Evolutionary conservation across 495 filamentous ascomycete species (phyloP).

Genomic region (Hamigera avellanea): DNA sequence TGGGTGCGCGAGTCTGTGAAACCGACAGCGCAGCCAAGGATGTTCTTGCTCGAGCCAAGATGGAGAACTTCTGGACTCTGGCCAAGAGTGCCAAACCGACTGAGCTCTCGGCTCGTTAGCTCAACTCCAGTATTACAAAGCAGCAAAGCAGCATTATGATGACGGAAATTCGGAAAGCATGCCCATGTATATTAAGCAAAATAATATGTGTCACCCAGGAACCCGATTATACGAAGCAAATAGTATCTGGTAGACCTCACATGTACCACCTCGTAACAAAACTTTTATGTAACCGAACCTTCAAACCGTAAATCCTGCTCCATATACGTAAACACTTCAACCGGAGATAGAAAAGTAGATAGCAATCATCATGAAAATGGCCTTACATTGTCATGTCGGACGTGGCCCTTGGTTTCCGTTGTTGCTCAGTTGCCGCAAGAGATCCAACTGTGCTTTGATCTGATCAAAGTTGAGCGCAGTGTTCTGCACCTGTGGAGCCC

Average conservation of each 20-base stretch:
- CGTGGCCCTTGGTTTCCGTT: slow-evolving; percentile 26
- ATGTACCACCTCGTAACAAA: too few relatives aligned
- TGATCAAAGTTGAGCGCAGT: slow-evolving; percentile 30
- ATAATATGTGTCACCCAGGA: too few relatives aligned
- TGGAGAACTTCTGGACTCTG: slow-evolving; percentile 94
- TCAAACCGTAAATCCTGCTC: too few relatives aligned
- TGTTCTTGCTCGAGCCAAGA: slow-evolving; percentile 62
- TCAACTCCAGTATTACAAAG: too few relatives aligned
- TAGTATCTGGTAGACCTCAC: too few relatives aligned
- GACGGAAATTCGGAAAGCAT: too few relatives aligned
- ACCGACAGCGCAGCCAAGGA: slow-evolving; percentile 82
- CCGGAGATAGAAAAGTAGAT: too few relatives aligned
- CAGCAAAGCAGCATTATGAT: too few relatives aligned
- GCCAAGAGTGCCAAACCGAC: slow-evolving; percentile 57
- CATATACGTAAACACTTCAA: too few relatives aligned
- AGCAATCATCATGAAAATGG: background rate
- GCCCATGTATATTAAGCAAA: background rate
- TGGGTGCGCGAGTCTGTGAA: slow-evolving; percentile 69
- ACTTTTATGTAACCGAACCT: too few relatives aligned
- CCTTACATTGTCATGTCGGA: slow-evolving; percentile 15
- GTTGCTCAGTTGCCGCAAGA: slow-evolving; percentile 30
- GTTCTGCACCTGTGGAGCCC: slow-evolving; percentile 23
- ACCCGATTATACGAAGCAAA: too few relatives aligned
- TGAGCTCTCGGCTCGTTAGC: too few relatives aligned
- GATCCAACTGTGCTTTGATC: slow-evolving; percentile 35